Base-by-base conservation (phyloP, 805 yeast species). In the Suhomyces canberraensis region DNA sequence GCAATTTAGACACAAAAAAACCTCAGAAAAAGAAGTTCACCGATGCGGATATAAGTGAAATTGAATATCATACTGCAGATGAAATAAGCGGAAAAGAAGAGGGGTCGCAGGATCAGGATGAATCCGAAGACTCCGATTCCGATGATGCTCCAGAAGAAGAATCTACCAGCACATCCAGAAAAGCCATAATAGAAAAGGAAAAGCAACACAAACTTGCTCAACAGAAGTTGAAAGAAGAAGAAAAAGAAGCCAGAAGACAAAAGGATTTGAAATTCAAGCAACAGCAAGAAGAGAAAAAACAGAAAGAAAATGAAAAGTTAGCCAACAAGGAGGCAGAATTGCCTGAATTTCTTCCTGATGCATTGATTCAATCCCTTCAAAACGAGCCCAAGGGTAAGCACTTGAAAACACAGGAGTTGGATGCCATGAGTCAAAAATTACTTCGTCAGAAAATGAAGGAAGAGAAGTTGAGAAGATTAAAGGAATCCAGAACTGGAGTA, bases 131-230 rank as follows among this genome's bases (percentile, higher is more conserved):
- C 9, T 29, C 39, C 4, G 56, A 48, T 27, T 41, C 48, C 8
- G 64, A 66, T 44, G 70, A 63, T 7, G 73, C 73, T 1, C 74
- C 74, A 11, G 73, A 68, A 48, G 73, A 67, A 44, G 73, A 68
- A 39, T 60, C 69, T 7, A 60, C 61, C 4, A 37, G 52, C 6
- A 44, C 46, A 25, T 46, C 64, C 22, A 64, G 56, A 34, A 39
- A 54, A 28, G 52, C 48, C 3, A 40, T 55, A 30, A 39, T 63
- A 29, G 52, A 56, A 25, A 51, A 52, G 35, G 56, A 58, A 38
- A 50, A 51, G 25, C 52, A 58, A 27, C 46, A 45, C 19, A 37
- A 45, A 26, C 41, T 45, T 33, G 31, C 45, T 28, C 55, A 59
- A 38, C 54, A 50, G 33, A 55, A 58, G 38, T 35, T 36, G 31